phyloP scores from a whole-genome alignment of 345 rosid species.

The Camelina neglecta region DNA sequence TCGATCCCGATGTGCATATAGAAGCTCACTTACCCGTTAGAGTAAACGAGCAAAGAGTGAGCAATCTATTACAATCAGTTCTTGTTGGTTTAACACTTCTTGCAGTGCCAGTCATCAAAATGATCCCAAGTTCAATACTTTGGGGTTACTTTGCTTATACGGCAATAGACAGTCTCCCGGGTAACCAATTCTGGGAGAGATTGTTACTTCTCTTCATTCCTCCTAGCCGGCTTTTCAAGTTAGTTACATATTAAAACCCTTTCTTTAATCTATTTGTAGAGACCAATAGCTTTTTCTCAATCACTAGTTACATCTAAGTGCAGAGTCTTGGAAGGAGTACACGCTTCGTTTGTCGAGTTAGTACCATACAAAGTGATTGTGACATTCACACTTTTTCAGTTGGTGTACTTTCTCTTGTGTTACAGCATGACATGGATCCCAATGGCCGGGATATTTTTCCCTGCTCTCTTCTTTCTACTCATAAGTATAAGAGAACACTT shows the following conservation, averaged over 20 bases:
- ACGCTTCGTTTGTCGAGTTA: slow-evolving; percentile 65
- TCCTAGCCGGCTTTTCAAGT: slow-evolving; percentile 79
- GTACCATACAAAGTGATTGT: slow-evolving; percentile 65
- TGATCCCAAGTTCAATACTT: slow-evolving; percentile 80
- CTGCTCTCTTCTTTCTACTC: slow-evolving; percentile 76
- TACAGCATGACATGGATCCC: slow-evolving; percentile 89
- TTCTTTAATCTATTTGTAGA: background rate
- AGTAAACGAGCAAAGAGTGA: slow-evolving; percentile 87
- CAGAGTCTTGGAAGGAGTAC: slow-evolving; percentile 60
- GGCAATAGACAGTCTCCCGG: slow-evolving; percentile 92
- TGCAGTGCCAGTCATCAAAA: slow-evolving; percentile 72
- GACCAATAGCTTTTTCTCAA: background rate
- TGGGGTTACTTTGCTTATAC: slow-evolving; percentile 92
- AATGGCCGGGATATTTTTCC: slow-evolving; percentile 81
- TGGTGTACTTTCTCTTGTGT: slow-evolving; percentile 66
- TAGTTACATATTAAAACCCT: background rate
- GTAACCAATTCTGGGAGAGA: slow-evolving; percentile 91
- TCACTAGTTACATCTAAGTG: slow-evolving; percentile 19
- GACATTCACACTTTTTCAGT: slow-evolving; percentile 64
- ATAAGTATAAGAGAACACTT: slow-evolving; percentile 68
- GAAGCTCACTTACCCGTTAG: slow-evolving; percentile 81
- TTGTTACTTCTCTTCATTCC: slow-evolving; percentile 66
- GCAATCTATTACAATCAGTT: slow-evolving; percentile 75
- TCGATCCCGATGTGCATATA: slow-evolving; percentile 80
- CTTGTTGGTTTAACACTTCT: slow-evolving; percentile 62